Conservation (phyloP, 2,329 filamentous ascomycete species). For the Kalmusia sp. region DNA sequence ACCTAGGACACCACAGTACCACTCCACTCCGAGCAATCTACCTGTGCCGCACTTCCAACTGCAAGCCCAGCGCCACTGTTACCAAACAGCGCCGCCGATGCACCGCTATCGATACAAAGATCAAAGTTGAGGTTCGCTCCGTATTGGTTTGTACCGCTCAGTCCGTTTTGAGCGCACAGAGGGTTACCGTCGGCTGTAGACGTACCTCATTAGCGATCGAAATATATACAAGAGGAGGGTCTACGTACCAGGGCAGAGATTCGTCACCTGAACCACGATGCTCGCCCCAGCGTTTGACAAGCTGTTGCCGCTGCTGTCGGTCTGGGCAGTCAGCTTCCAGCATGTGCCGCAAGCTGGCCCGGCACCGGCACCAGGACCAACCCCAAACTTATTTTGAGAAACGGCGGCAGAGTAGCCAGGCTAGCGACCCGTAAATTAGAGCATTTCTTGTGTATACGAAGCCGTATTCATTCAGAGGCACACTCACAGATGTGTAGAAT, state of each 20-base stretch:
- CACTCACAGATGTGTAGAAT: conserved; percentile 18
- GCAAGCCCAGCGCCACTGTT: conserved; percentile 37
- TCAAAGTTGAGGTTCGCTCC: conserved; percentile 52
- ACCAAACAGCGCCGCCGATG: conserved; percentile 46
- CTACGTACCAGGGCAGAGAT: conserved; percentile 44
- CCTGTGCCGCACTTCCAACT: conserved; percentile 40
- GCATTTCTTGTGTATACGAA: neutral
- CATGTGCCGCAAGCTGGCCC: conserved; percentile 50
- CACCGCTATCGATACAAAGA: conserved; percentile 49
- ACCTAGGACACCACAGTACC: conserved; percentile 5
- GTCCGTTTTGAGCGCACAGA: conserved; percentile 44
- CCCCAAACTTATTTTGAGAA: conserved; percentile 42
- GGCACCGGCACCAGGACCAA: conserved; percentile 43
- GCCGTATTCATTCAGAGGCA: neutral
- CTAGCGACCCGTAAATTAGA: neutral
- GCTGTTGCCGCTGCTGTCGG: conserved; percentile 36
- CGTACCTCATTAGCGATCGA: neutral
- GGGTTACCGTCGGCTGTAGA: conserved; percentile 40
- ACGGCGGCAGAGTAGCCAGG: conserved; percentile 40
- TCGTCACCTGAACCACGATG: conserved; percentile 51
- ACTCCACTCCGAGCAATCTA: conserved; percentile 28
- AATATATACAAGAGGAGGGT: too few species aligned
- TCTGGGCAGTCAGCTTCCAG: conserved; percentile 46
- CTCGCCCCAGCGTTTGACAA: conserved; percentile 38
- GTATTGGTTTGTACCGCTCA: conserved; percentile 45